These are phyloP conservation scores for Globisporangium paddicum DNA, from an alignment of 352 stramenopile species.

Conservation along the genomic window DNA sequence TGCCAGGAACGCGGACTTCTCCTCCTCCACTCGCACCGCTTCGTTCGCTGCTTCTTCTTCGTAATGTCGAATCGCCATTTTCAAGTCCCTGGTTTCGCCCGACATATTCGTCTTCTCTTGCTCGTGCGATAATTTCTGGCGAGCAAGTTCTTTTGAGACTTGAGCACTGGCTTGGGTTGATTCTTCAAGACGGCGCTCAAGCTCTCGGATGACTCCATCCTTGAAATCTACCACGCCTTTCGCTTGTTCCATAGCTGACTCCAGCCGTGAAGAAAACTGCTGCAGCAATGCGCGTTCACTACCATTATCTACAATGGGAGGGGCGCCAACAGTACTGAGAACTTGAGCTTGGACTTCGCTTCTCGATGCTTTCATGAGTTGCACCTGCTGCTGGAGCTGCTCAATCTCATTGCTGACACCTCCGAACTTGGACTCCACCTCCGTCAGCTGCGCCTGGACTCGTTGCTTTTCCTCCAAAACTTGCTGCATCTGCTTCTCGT, in stretches of 20 bases:
- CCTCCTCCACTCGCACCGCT: not conserved
- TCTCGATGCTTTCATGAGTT: constrained; percentile 24
- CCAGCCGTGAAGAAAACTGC: constrained; percentile 44
- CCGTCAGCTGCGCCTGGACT: constrained; percentile 26
- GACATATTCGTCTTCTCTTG: not conserved
- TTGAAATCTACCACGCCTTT: constrained; percentile 71
- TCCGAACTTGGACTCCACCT: constrained; percentile 41
- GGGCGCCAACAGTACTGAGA: not conserved
- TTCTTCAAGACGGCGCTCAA: constrained; percentile 38
- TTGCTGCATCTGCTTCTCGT: constrained; percentile 52
- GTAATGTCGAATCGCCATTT: constrained; percentile 13
- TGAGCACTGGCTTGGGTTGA: not conserved
- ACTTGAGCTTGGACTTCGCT: not conserved
- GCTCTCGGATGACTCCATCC: constrained; percentile 44
- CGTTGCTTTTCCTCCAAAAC: constrained; percentile 32
- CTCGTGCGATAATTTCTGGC: not conserved
- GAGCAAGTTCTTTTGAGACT: not conserved
- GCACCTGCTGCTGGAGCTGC: constrained; percentile 38
- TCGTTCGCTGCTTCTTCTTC: constrained; percentile 26
- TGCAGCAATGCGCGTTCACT: constrained; percentile 44
- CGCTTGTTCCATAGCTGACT: constrained; percentile 60
- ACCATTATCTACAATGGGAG: not conserved
- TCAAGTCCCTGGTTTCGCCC: not conserved
- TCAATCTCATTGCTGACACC: constrained; percentile 35
- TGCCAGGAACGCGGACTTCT: constrained; percentile 18